Evolutionary conservation across 306 rosid genomes (phyloP).

Genomic region (Cercis canadensis): DNA sequence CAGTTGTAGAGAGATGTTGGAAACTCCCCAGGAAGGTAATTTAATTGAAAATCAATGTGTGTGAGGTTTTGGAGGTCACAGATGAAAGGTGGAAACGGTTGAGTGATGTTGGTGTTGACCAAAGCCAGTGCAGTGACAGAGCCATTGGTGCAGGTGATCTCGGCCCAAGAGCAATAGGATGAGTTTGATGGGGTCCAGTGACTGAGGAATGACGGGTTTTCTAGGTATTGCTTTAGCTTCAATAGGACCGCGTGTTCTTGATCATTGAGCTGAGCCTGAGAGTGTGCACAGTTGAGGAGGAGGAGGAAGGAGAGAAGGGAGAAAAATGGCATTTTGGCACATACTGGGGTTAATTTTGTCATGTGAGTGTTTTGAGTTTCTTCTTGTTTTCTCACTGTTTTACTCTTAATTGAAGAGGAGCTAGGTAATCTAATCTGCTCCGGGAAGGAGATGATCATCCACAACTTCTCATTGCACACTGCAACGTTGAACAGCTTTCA

Average conservation of each 20-base stretch:
- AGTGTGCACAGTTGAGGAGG: conserved; percentile 32
- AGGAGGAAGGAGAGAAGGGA: conserved; percentile 35
- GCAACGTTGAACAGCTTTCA: too few species aligned
- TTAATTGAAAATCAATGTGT: conserved; percentile 41
- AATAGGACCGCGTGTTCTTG: conserved; percentile 58
- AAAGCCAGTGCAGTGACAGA: conserved; percentile 53
- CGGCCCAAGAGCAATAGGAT: conserved; percentile 68
- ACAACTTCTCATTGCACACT: too few species aligned
- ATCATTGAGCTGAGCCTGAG: conserved; percentile 50
- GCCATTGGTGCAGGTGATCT: conserved; percentile 52
- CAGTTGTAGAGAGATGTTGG: conserved; percentile 64
- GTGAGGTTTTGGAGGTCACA: conserved; percentile 72
- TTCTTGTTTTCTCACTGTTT: background rate
- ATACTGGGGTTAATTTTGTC: conserved; percentile 22
- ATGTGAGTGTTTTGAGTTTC: conserved; percentile 33
- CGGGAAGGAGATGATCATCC: too few species aligned
- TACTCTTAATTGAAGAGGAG: too few species aligned
- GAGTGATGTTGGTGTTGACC: conserved; percentile 5
- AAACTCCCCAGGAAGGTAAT: conserved; percentile 54
- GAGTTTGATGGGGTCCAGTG: conserved; percentile 59
- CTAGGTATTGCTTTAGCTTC: conserved; percentile 48
- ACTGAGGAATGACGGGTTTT: conserved; percentile 46
- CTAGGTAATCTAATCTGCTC: too few species aligned
- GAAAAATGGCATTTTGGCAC: conserved; percentile 12
- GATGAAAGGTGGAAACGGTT: conserved; percentile 60